These are phyloP conservation scores for Taxillus chinensis DNA, from an alignment of 164 flowering plant genomes.

Conservation along the genomic window DNA sequence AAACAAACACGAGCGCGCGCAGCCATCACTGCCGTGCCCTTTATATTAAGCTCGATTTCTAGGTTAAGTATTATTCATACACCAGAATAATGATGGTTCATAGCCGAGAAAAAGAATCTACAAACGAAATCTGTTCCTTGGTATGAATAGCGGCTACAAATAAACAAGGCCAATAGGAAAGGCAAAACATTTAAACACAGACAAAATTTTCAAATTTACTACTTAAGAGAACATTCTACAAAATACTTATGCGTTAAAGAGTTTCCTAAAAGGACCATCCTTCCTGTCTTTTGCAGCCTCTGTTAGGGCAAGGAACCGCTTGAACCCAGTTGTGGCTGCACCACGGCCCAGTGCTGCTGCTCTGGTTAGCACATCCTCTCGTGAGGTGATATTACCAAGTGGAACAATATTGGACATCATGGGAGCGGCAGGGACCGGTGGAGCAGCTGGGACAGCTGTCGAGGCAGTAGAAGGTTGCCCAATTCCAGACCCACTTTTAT, in stretches of 20 bases:
- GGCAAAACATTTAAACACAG: too few species aligned
- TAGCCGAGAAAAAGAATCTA: too few species aligned
- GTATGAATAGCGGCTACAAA: too few species aligned
- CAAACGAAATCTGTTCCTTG: too few species aligned
- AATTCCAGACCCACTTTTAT: constrained; percentile 64
- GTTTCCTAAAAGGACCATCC: constrained; percentile 90
- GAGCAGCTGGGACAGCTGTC: constrained; percentile 21
- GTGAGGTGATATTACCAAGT: constrained; percentile 39
- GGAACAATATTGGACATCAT: constrained; percentile 21
- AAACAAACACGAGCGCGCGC: too few species aligned
- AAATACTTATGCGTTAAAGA: constrained; percentile 53
- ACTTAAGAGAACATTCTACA: background rate
- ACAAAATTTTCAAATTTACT: too few species aligned
- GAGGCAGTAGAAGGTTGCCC: constrained; percentile 38
- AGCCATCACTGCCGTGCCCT: too few species aligned
- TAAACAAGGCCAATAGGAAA: too few species aligned
- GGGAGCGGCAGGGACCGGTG: constrained; percentile 28
- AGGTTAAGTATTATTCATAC: too few species aligned
- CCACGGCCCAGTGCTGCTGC: constrained; percentile 99
- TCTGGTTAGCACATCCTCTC: constrained; percentile 86
- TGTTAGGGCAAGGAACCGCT: constrained; percentile 86
- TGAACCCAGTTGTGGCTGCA: constrained; percentile 91
- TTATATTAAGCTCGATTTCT: too few species aligned
- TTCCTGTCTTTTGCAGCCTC: constrained; percentile 96
- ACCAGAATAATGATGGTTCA: too few species aligned